Percentiles rank a stretch among this genome's conserved stretches.
phyloP scores from a whole-genome alignment of 805 yeast genomes.

The Deakozyma indianensis region DNA sequence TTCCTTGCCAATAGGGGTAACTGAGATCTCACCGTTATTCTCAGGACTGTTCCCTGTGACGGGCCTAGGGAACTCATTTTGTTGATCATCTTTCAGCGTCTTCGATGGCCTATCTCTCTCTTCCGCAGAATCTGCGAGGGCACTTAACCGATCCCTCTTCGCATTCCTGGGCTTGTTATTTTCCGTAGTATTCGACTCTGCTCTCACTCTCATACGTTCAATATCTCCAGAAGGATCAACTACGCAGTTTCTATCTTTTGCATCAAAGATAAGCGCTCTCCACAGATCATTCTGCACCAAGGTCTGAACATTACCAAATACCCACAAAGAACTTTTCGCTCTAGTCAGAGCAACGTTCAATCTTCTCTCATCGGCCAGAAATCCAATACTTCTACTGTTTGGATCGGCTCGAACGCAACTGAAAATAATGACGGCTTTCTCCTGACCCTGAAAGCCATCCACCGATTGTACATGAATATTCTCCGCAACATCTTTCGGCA shows the following conservation, averaged over 20 bases:
- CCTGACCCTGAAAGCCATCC: constrained; percentile 98
- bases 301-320: constrained; percentile 66
- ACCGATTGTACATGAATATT: constrained; percentile 84
- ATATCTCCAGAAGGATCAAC: too few relatives aligned
- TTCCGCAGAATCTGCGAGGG: too few relatives aligned
- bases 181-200: too few relatives aligned
- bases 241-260: constrained; percentile 29
- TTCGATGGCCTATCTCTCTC: too few relatives aligned
- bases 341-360: constrained; percentile 96
- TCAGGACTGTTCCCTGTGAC: too few relatives aligned
- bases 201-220: too few relatives aligned
- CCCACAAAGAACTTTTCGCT: constrained; percentile 86
- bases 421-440: constrained; percentile 82
- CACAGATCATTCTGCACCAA: constrained; percentile 56
- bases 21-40: too few relatives aligned
- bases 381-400: constrained; percentile 52
- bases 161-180: too few relatives aligned
- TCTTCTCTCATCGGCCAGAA: constrained; percentile 79
- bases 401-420: constrained; percentile 86
- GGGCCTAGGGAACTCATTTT: too few relatives aligned
- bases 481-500: constrained; percentile 47
- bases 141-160: too few relatives aligned
- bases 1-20: too few relatives aligned
- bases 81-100: too few relatives aligned
- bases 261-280: constrained; percentile 55